Conservation (phyloP, 768 basidiomycete genomes). For the Leccinum sublutescens region DNA sequence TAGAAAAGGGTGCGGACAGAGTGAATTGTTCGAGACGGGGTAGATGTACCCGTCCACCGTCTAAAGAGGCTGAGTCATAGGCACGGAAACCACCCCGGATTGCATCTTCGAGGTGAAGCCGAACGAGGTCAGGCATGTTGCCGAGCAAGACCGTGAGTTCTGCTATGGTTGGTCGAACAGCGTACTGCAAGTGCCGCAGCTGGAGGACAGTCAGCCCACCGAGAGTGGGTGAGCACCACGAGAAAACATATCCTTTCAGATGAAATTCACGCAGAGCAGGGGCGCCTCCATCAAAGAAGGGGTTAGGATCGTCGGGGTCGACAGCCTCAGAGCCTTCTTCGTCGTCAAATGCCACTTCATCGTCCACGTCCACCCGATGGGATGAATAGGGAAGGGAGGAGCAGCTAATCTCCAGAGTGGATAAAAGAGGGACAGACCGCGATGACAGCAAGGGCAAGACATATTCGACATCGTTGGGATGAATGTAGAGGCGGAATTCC, state of each 20-base stretch:
- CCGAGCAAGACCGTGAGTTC: not conserved
- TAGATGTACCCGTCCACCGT: not conserved
- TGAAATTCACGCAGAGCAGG: not conserved
- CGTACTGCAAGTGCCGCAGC: not conserved
- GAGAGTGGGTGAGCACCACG: not conserved
- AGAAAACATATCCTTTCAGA: not conserved
- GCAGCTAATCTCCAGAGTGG: not conserved
- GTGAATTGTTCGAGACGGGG: not conserved
- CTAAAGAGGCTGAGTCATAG: not conserved
- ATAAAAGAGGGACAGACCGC: not conserved
- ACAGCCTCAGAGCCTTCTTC: not conserved
- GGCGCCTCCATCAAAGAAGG: not conserved
- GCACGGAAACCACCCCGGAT: not conserved
- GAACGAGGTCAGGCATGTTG: not conserved
- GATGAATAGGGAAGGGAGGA: not conserved
- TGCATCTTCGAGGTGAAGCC: not conserved
- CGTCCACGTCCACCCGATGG: not conserved
- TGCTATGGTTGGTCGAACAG: not conserved
- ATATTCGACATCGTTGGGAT: not conserved
- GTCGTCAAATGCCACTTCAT: not conserved
- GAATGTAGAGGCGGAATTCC: not conserved
- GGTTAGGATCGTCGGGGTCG: not conserved
- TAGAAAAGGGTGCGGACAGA: not conserved
- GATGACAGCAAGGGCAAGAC: not conserved
- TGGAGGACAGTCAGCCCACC: slow-evolving; percentile 1